Base-by-base conservation (phyloP, 192 early-diverging fungal species). In the Chytriomyces confervae region DNA sequence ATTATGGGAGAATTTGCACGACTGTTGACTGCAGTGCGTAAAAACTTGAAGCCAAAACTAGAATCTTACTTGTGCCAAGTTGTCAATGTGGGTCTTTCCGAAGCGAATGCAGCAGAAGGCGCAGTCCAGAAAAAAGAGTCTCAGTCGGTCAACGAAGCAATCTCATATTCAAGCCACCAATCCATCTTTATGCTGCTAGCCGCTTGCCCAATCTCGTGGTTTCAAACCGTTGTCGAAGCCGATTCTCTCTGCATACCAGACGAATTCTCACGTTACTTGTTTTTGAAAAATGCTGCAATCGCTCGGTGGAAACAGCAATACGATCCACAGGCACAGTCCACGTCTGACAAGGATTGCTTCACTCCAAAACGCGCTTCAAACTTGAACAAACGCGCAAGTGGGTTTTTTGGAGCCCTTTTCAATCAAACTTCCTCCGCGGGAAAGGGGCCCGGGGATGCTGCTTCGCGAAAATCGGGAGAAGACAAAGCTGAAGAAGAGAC, bases 231-330 rank as follows among this genome's bases (percentile, higher is more conserved):
- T 6, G 50, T 81, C 16, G 77, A 78, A 44, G 49, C 23, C 65
- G 48, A 83, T 20, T 16, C 48, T 13, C 80, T 86, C 5, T 76
- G 77, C 45, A 75, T 84, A 1, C 57, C 70, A 18, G 78, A 62
- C 61, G 85, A 86, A 69, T 84, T 82, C 65, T 75, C 76, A 43
- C 69, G 85, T n/a, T 86, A 86, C 63, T 64, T 81, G 62, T 60
- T 86, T 29, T 62, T 86, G 45, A 86, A 84, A 64, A 23, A 64
- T 44, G 73, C 77, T 20, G 78, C 79, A 43, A 43, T 64, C n/a
- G 43, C 57, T 43, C 80, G 84, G 3, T 51, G 80, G 62, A 66
- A 51, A 47, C 24, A 72, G 69, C 62, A n/a, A 16, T 10, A n/a
- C 65, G 67, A 24, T 50, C 36, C 8, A 74, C 45, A 63, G 50